phyloP scores from a whole-genome alignment of 441 rosid genomes.

The Breynia disticha region DNA sequence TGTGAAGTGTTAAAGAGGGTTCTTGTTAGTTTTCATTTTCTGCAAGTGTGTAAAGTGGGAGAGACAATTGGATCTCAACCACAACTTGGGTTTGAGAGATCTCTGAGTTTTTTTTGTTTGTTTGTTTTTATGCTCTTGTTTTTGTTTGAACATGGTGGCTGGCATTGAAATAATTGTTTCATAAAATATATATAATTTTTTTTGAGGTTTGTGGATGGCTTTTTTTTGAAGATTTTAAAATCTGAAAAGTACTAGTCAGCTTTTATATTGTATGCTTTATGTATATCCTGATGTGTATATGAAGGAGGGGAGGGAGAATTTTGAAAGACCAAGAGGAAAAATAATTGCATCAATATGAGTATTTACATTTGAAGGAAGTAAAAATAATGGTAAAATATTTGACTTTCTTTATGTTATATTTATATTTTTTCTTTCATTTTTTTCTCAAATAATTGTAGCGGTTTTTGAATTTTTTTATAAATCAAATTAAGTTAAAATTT shows the following conservation, averaged over 20 bases:
- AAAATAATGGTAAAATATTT: too few relatives aligned
- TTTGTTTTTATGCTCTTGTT: conserved; percentile 34
- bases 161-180: not conserved
- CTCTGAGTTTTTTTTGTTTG: conserved; percentile 19
- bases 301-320: too few relatives aligned
- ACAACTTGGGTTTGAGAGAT: conserved; percentile 36
- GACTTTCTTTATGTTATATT: too few relatives aligned
- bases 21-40: conserved; percentile 7
- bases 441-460: too few relatives aligned
- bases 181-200: not conserved
- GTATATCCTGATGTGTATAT: not conserved
- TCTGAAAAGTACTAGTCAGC: conserved; percentile 12
- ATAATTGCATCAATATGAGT: too few relatives aligned
- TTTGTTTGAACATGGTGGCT: conserved; percentile 8
- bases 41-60: conserved; percentile 12
- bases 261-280: not conserved
- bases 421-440: too few relatives aligned
- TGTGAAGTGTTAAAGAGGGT: too few relatives aligned
- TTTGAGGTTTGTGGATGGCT: conserved; percentile 33
- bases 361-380: too few relatives aligned
- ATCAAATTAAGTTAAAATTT: too few relatives aligned
- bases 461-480: too few relatives aligned
- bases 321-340: too few relatives aligned
- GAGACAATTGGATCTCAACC: conserved; percentile 38
- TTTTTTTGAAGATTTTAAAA: conserved; percentile 24